Base-by-base conservation (phyloP, 2,329 filamentous ascomycete genomes). In the Fusarium sp. region DNA sequence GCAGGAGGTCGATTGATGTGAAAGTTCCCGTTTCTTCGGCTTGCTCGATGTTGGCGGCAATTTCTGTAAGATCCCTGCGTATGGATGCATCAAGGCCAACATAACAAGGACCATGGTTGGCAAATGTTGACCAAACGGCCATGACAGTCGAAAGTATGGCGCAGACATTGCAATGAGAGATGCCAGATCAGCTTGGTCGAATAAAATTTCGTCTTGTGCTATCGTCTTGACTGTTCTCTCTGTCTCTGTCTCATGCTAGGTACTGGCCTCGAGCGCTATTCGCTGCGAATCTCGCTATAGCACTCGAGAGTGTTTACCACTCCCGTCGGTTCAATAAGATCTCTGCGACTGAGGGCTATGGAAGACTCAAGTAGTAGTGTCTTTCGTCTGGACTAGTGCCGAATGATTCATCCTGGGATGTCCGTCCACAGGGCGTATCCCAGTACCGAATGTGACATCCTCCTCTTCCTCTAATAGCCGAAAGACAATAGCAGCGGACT, bases 261-360 rank as follows among this genome's bases (percentile, higher is more conserved):
- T 89, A 89, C 87, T 90, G 85, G 85, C 85, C 83, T 86, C 83
- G 85, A 86, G 87, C 86, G 86, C 87, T 89, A 89, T 85, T 85
- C 86, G 86, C 87, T 86, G 84, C 84, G 81, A 85, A 82, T 84
- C 83, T 83, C 85, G 86, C 84, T 88, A 87, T 85, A 86, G 85
- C 85, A 81, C 76, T 82, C 78, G 84, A 81, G 80, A 82, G 83
- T 75, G 78, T 75, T 73, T 62, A 67, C 63, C 79, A 74, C 79
- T 81, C 80, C 82, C 79, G 77, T 79, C 78, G 79, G 79, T 70
- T 80, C 82, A 54, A 82, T 81, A 81, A 83, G 82, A 83, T 82
- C 81, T 85, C 81, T 82, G 81, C 81, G 79, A 83, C 81, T 83
- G 82, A 80, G 78, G 83, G 84, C 84, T 86, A 86, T 83, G 78